Percentiles rank a stretch among this genome's conserved stretches.
Evolutionary conservation across 257 asterid genomes (phyloP).

Genomic region (Verbascum thapsus): DNA sequence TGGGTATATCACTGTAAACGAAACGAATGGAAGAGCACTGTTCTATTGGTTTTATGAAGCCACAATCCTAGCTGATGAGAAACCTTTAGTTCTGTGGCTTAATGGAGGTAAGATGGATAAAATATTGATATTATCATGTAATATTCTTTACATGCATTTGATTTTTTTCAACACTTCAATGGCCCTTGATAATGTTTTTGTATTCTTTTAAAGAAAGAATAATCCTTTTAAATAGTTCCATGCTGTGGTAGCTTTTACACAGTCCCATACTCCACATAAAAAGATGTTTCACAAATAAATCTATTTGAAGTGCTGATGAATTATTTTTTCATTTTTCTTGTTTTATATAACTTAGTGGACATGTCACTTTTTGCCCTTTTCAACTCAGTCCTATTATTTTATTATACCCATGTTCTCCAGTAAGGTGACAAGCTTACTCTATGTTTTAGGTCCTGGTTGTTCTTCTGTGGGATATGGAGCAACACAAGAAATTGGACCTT

Average conservation of each 20-base stretch:
- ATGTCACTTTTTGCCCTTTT: constrained; percentile 20
- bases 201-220: constrained; percentile 9
- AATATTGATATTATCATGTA: constrained; percentile 8
- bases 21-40: constrained; percentile 67
- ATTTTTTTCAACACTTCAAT: not conserved
- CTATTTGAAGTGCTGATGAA: not conserved
- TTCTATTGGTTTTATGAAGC: constrained; percentile 95
- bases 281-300: constrained; percentile 6
- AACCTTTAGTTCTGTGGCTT: constrained; percentile 92
- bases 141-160: constrained; percentile 20
- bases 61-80: constrained; percentile 46
- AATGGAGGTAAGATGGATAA: constrained; percentile 73
- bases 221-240: not conserved
- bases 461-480: constrained; percentile 99
- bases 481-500: constrained; percentile 96
- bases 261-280: not conserved
- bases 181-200: not conserved
- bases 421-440: constrained; percentile 34
- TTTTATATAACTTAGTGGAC: constrained; percentile 12
- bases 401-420: constrained; percentile 21
- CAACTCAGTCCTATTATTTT: constrained; percentile 23
- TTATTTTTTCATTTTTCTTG: not conserved
- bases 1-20: constrained; percentile 65
- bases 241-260: not conserved
- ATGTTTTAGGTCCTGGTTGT: constrained; percentile 87